phyloP scores from a whole-genome alignment of 805 yeast genomes.

The Candida xiaguanensis region DNA sequence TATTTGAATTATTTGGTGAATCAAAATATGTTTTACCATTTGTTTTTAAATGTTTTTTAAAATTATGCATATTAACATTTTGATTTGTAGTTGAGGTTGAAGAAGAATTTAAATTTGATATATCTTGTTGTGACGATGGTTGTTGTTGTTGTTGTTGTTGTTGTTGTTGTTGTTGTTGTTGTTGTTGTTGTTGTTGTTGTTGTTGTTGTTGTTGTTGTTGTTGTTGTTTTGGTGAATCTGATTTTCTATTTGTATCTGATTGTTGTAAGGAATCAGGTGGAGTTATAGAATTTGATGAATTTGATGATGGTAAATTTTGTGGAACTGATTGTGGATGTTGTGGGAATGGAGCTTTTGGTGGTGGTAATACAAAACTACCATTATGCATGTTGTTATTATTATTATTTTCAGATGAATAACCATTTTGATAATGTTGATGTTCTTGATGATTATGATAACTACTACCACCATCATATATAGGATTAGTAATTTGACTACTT shows the following conservation, averaged over 20 bases:
- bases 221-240: neutral
- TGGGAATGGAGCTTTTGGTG: constrained; percentile 6
- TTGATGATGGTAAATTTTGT: neutral
- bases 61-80: neutral
- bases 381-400: too few species aligned
- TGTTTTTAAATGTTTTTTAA: constrained; percentile 1
- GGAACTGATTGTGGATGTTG: neutral
- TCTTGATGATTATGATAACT: neutral
- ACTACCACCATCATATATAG: constrained; percentile 1
- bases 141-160: neutral
- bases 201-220: neutral
- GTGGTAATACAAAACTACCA: constrained; percentile 5
- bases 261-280: neutral
- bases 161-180: constrained; percentile 1
- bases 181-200: neutral
- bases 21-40: neutral
- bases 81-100: neutral
- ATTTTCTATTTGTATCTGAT: neutral
- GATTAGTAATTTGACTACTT: constrained; percentile 2
- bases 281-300: neutral
- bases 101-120: neutral
- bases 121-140: neutral
- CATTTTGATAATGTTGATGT: neutral
- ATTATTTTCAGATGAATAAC: neutral
- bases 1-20: neutral